These are phyloP conservation scores for Xylaria sp. DNA, from an alignment of 2,329 filamentous ascomycete species.

Conservation along the genomic window DNA sequence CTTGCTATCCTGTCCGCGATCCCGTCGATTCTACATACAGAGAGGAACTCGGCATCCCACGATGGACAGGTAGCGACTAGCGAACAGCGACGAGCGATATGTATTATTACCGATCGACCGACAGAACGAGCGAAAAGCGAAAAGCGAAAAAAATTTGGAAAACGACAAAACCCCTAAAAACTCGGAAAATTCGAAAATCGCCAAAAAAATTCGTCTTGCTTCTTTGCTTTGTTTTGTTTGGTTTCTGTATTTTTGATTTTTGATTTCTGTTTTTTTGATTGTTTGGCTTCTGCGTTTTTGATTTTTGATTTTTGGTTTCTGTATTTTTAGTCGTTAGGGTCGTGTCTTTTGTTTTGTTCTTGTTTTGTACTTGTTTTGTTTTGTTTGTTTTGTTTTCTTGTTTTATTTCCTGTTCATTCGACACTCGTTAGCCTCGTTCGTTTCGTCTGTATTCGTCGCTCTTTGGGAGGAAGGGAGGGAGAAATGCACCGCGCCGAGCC, in stretches of 20 bases:
- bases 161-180: background rate
- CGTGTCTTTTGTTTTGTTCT: background rate
- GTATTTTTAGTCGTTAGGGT: background rate
- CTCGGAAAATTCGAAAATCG: constrained; percentile 4
- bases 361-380: too few relatives aligned
- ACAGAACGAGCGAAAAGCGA: background rate
- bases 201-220: background rate
- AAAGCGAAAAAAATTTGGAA: background rate
- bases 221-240: background rate
- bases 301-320: background rate
- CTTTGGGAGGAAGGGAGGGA: constrained; percentile 13
- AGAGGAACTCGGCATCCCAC: constrained; percentile 1
- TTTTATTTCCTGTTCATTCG: background rate
- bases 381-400: background rate
- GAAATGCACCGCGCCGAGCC: constrained; percentile 6
- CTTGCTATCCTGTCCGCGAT: background rate
- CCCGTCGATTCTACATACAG: background rate
- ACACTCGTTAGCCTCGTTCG: background rate
- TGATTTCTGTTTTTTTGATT: background rate
- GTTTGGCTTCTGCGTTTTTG: background rate
- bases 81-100: background rate
- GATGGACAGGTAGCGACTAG: constrained; percentile 4
- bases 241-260: background rate
- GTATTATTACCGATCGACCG: background rate
- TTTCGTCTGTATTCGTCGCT: background rate